phyloP scores from a whole-genome alignment of 108 stramenopile genomes.

The Discostella stelligeroides region DNA sequence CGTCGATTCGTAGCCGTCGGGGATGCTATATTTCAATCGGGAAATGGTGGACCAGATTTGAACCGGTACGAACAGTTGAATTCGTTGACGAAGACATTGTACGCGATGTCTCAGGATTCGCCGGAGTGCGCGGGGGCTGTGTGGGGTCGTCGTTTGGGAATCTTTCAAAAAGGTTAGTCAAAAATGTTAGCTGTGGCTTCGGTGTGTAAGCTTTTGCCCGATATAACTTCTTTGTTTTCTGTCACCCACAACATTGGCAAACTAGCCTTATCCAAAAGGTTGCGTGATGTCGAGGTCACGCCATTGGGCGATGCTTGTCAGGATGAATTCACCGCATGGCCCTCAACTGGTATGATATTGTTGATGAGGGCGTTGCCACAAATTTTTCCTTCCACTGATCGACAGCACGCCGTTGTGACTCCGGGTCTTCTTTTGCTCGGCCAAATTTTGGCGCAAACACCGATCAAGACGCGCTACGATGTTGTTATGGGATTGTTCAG shows the following conservation, averaged over 20 bases:
- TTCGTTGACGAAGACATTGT: slow-evolving; percentile 69
- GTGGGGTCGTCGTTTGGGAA: slow-evolving; percentile 79
- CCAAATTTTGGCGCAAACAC: slow-evolving; percentile 85
- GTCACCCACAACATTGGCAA: not conserved
- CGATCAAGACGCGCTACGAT: slow-evolving; percentile 71
- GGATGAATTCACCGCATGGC: slow-evolving; percentile 78
- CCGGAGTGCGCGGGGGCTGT: slow-evolving; percentile 85
- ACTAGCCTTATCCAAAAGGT: slow-evolving; percentile 77
- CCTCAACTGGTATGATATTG: slow-evolving; percentile 82
- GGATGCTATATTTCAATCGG: slow-evolving; percentile 73
- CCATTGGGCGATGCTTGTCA: slow-evolving; percentile 54
- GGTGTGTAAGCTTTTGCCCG: no score
- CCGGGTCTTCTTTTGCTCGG: slow-evolving; percentile 83
- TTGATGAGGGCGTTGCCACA: slow-evolving; percentile 81
- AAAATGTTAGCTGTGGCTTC: no score
- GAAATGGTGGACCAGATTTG: slow-evolving; percentile 77
- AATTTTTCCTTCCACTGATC: slow-evolving; percentile 93
- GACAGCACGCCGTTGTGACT: slow-evolving; percentile 87
- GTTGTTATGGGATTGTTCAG: slow-evolving; percentile 77
- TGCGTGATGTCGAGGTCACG: slow-evolving; percentile 69
- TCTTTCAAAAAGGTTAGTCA: slow-evolving; percentile 65
- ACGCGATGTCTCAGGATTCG: slow-evolving; percentile 84
- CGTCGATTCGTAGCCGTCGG: slow-evolving; percentile 90
- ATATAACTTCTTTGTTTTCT: not conserved
- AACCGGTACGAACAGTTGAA: slow-evolving; percentile 77